Conservation (phyloP, 169 alveolate genomes). For the Eimeria necatrix region DNA sequence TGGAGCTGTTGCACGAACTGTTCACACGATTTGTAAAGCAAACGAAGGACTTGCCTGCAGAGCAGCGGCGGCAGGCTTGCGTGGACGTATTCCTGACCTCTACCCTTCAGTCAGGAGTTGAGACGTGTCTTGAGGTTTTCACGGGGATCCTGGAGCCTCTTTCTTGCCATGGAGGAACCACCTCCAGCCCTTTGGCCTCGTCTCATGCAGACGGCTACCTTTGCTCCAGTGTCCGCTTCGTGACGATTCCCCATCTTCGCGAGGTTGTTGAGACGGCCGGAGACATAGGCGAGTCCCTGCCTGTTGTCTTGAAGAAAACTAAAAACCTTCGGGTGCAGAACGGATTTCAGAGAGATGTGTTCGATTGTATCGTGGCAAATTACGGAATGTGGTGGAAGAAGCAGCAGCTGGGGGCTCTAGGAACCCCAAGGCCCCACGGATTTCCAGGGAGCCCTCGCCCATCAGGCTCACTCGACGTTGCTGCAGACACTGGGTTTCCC, state of each 20-base stretch:
- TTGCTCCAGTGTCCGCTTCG: constrained; percentile 32
- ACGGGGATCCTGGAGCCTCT: background rate
- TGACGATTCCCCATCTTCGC: constrained; percentile 2
- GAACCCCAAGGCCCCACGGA: background rate
- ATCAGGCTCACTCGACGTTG: background rate
- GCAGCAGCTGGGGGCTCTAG: constrained; percentile 1
- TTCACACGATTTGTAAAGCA: background rate
- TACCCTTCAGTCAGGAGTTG: constrained; percentile 28
- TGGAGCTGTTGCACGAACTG: background rate
- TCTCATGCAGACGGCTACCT: constrained; percentile 1
- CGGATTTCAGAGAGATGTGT: constrained; percentile 29
- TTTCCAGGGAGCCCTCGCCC: background rate
- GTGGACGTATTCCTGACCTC: constrained; percentile 22
- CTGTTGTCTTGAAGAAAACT: constrained; percentile 15
- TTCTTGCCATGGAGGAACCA: background rate
- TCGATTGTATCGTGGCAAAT: constrained; percentile 2
- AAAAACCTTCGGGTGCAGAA: background rate
- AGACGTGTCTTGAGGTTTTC: constrained; percentile 30
- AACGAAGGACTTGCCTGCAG: background rate
- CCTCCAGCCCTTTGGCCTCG: background rate
- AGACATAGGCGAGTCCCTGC: constrained; percentile 50
- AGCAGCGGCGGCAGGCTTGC: background rate
- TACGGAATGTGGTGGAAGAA: constrained; percentile 5
- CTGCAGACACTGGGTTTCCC: background rate
- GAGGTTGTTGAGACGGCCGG: constrained; percentile 44